Evolutionary conservation across 2,329 filamentous ascomycete species (phyloP).

Genomic region (Aspergillus pseudotamarii): DNA sequence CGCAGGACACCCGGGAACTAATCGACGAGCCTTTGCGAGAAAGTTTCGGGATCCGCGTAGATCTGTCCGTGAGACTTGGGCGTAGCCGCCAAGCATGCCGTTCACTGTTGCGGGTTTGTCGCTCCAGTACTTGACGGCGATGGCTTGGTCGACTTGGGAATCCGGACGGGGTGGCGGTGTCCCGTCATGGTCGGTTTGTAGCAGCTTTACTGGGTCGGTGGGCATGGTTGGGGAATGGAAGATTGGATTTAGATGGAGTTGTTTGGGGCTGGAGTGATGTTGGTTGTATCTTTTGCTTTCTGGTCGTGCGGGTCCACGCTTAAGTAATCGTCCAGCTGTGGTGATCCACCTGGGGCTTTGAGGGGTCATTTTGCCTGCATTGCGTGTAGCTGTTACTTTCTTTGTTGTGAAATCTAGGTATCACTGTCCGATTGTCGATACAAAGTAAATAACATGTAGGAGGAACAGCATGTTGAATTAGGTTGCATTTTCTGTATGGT

Average conservation of each 20-base stretch:
- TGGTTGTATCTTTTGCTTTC: background rate
- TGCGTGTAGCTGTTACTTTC: background rate
- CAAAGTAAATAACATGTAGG: background rate
- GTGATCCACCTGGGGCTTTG: background rate
- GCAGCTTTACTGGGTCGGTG: background rate
- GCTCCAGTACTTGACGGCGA: conserved; percentile 41
- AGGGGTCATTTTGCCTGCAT: background rate
- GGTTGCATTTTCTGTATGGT: background rate
- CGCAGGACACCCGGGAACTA: conserved; percentile 16
- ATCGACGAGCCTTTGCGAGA: conserved; percentile 61
- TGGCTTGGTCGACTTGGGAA: conserved; percentile 37
- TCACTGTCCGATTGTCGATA: background rate
- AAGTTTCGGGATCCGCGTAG: conserved; percentile 70
- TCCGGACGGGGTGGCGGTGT: conserved; percentile 2
- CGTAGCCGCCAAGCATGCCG: conserved; percentile 67
- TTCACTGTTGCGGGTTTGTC: conserved; percentile 49
- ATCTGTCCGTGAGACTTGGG: conserved; percentile 69
- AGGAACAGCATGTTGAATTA: background rate
- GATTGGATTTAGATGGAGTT: background rate
- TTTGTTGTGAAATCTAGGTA: background rate
- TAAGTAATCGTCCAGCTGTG: background rate
- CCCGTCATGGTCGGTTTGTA: background rate
- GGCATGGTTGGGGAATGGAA: background rate
- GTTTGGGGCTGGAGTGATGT: background rate
- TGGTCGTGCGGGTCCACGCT: background rate